phyloP scores from a whole-genome alignment of 371 early-diverging fungal genomes.

The Coemansia sp. region DNA sequence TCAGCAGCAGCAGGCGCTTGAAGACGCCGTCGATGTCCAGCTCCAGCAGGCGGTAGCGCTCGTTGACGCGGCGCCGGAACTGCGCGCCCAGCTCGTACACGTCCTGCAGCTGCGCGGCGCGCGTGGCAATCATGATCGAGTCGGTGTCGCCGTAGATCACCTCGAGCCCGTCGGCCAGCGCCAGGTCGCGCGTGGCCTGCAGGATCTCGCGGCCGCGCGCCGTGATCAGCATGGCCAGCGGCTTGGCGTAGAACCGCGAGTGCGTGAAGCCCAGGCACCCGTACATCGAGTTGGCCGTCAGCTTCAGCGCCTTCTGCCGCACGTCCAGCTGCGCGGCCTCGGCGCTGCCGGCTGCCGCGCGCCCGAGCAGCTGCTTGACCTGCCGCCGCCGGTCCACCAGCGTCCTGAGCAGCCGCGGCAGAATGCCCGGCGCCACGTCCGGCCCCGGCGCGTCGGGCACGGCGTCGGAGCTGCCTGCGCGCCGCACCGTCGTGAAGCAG shows the following conservation, averaged over 20 bases:
- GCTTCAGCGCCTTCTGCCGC: slow-evolving; percentile 96
- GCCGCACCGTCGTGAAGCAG: slow-evolving; percentile 97
- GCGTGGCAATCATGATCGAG: slow-evolving; percentile 99
- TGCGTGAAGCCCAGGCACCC: slow-evolving; percentile 97
- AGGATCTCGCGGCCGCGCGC: slow-evolving; percentile 97
- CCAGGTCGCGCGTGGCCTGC: slow-evolving; percentile 90
- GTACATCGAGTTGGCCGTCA: slow-evolving; percentile 99
- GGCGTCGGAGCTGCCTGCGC: slow-evolving; percentile 59
- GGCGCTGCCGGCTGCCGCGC: slow-evolving; percentile 59
- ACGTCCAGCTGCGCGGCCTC: slow-evolving; percentile 79
- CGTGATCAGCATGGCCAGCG: slow-evolving; percentile 97
- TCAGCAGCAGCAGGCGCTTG: slow-evolving; percentile 91
- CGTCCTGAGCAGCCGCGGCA: slow-evolving; percentile 88
- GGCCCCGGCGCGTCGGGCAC: slow-evolving; percentile 80
- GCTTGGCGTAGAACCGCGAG: slow-evolving; percentile 98
- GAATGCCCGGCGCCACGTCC: slow-evolving; percentile 68
- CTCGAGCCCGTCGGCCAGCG: slow-evolving; percentile 74
- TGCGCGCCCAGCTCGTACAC: slow-evolving; percentile 81
- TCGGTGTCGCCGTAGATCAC: slow-evolving; percentile 99
- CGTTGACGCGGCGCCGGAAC: slow-evolving; percentile 87
- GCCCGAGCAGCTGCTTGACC: slow-evolving; percentile 92
- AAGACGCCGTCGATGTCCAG: slow-evolving; percentile 98
- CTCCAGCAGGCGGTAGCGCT: slow-evolving; percentile 89
- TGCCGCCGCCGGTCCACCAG: slow-evolving; percentile 89
- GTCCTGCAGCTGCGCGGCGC: slow-evolving; percentile 68